phyloP scores from a whole-genome alignment of 1,139 yeast species.

The Pichia sp. region DNA sequence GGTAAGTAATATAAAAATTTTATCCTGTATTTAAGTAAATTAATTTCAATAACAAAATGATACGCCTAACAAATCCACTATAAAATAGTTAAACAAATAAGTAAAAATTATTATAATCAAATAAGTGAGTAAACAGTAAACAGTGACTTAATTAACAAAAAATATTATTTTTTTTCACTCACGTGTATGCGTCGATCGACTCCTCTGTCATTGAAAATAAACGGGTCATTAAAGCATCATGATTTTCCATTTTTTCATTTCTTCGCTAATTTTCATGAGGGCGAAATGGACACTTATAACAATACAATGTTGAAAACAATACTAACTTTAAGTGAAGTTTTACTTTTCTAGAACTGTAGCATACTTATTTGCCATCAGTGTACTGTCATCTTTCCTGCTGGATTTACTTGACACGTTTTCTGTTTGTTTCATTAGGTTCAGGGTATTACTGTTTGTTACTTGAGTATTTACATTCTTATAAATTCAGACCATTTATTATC shows the following conservation, averaged over 20 bases:
- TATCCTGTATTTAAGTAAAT: too few relatives aligned
- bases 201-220: background rate
- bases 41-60: too few relatives aligned
- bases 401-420: slow-evolving; percentile 9
- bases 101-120: too few relatives aligned
- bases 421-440: slow-evolving; percentile 5
- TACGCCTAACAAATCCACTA: too few relatives aligned
- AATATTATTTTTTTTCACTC: too few relatives aligned
- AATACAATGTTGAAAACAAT: slow-evolving; percentile 1
- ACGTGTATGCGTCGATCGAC: slow-evolving; percentile 10
- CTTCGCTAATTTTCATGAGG: background rate
- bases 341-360: slow-evolving; percentile 3
- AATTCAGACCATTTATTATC: background rate
- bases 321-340: background rate
- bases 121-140: too few relatives aligned
- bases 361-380: slow-evolving; percentile 13
- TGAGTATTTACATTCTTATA: background rate
- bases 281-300: slow-evolving; percentile 6
- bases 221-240: slow-evolving; percentile 5
- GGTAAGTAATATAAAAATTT: too few relatives aligned
- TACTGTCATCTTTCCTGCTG: slow-evolving; percentile 7
- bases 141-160: too few relatives aligned
- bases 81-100: too few relatives aligned
- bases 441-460: background rate
- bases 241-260: background rate